Evolutionary conservation across 306 rosid species (phyloP).

Genomic region (Phaseolus lunatus): DNA sequence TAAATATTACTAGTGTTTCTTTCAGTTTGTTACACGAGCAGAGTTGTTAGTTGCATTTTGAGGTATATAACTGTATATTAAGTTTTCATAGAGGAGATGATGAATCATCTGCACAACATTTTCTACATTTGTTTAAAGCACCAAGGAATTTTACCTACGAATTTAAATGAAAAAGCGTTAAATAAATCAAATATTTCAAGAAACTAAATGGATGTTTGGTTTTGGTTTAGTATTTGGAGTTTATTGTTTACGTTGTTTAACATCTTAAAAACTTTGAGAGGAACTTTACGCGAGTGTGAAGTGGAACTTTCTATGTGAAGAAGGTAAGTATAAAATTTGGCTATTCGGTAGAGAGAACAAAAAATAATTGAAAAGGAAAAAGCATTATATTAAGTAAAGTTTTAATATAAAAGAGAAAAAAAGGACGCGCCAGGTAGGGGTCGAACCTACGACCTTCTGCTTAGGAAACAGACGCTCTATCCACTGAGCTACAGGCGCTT

Average conservation of each 20-base stretch:
- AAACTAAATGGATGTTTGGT: no score
- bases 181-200: not conserved
- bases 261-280: no score
- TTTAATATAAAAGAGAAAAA: not conserved
- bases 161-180: not conserved
- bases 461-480: slow-evolving; percentile 83
- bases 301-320: no score
- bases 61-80: slow-evolving; percentile 21
- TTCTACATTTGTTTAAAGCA: not conserved
- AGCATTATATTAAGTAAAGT: no score
- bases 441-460: slow-evolving; percentile 76
- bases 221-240: no score
- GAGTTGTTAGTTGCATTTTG: slow-evolving; percentile 32
- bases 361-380: no score
- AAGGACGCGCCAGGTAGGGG: slow-evolving; percentile 66
- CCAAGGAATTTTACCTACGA: not conserved
- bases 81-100: not conserved
- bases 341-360: no score
- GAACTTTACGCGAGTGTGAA: no score
- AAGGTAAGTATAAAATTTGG: no score
- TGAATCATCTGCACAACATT: not conserved
- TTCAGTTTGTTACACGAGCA: not conserved
- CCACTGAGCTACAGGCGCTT: slow-evolving; percentile 81
- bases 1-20: slow-evolving; percentile 22
- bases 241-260: no score